Evolutionary conservation across 2,329 filamentous ascomycete species (phyloP).

Genomic region (Tolypocladium amazonense): DNA sequence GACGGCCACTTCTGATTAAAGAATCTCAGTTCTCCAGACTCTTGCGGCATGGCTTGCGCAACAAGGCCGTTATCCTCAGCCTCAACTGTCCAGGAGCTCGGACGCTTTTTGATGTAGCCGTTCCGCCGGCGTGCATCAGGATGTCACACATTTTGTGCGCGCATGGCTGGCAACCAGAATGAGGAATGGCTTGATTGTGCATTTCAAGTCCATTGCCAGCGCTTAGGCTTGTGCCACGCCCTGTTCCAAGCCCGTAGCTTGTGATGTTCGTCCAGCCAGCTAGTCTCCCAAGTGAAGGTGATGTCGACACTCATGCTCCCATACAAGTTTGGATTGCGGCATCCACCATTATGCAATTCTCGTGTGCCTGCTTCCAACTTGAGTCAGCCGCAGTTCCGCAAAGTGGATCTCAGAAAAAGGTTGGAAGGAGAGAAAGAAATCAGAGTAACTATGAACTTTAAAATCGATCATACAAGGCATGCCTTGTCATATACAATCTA

Average conservation of each 20-base stretch:
- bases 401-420: background rate
- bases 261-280: too few relatives aligned
- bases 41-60: background rate
- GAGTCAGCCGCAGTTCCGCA: background rate
- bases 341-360: background rate
- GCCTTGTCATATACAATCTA: conserved; percentile 37
- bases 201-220: background rate
- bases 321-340: background rate
- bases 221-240: background rate
- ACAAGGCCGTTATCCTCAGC: background rate
- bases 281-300: background rate
- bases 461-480: conserved; percentile 22
- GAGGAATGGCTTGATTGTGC: background rate
- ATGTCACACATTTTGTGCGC: background rate
- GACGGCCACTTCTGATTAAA: background rate
- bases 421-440: conserved; percentile 1
- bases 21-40: background rate
- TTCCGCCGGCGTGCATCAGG: background rate
- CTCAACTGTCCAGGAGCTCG: too few relatives aligned
- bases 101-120: background rate
- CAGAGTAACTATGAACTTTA: conserved; percentile 21
- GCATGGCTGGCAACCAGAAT: background rate
- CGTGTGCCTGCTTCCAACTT: background rate
- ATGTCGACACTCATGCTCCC: background rate
- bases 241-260: background rate